These are phyloP conservation scores for Myxozyma udenii DNA, from an alignment of 805 yeast species.

Conservation along the genomic window DNA sequence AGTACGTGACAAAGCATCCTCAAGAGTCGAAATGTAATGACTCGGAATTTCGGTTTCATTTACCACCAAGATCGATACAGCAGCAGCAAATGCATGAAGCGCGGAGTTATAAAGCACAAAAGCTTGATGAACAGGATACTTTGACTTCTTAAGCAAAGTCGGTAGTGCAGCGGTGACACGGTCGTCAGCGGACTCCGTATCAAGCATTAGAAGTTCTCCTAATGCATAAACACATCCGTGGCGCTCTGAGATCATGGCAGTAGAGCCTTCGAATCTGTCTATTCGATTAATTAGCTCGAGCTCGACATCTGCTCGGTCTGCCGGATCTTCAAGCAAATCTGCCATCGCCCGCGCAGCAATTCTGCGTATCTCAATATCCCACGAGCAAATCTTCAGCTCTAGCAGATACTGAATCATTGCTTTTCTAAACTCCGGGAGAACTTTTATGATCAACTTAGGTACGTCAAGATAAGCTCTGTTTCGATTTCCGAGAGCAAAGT, in stretches of 20 bases:
- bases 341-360: conserved; percentile 44
- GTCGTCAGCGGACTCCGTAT: not conserved
- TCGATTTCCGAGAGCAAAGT: conserved; percentile 46
- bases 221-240: conserved; percentile 34
- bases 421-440: not conserved
- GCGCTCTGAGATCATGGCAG: conserved; percentile 16
- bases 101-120: conserved; percentile 16
- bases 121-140: conserved; percentile 14
- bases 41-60: conserved; percentile 36
- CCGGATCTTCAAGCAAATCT: not conserved
- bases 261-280: conserved; percentile 12
- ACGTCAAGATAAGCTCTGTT: conserved; percentile 43
- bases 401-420: conserved; percentile 37
- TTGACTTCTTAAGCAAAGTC: conserved; percentile 4
- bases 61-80: not conserved
- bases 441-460: conserved; percentile 34
- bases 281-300: not conserved
- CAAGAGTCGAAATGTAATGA: conserved; percentile 34
- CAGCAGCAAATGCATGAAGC: conserved; percentile 13
- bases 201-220: conserved; percentile 28
- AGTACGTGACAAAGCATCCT: conserved; percentile 14
- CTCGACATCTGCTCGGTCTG: conserved; percentile 5
- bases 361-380: conserved; percentile 46
- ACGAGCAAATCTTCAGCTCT: conserved; percentile 38
- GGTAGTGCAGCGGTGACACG: not conserved